Evolutionary conservation across 2,329 filamentous ascomycete species (phyloP), one percentile per base, ranked within the genome.

Genomic region (Raffaelea arxii): DNA sequence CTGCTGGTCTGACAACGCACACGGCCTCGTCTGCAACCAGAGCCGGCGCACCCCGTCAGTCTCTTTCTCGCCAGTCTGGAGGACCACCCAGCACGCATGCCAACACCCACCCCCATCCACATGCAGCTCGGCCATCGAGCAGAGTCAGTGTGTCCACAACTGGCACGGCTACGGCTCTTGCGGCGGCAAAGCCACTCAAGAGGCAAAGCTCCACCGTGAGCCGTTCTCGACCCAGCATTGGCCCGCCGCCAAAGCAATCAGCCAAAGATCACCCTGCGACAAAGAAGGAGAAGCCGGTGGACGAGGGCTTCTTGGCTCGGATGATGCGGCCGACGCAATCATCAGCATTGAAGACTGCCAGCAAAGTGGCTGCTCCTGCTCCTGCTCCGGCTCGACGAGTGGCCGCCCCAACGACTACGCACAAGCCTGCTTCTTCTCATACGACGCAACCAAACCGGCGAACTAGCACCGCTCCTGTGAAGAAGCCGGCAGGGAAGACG

Each of bases 241-340:
- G 77, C 2, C 74, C 69, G 3, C 77, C 78, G 7, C 75, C 77
- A 3, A 82, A 78, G 62, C 80, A 75, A 53, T 59, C 69, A 10
- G 65, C 74, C 49, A 60, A 70, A 61, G 69, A 72, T 38, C 58
- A 69, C 55, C 56, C 74, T 43, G 51, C 70, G 6, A 61, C 67
- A 2, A 74, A 72, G 54, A 69, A 71, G 50, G 68, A 74, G 23
- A 70, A 69, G 41, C 74, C 75, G 18, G 70, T 84, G 2, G 82
- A 86, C 52, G 81, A 86, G 53, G 65, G 78, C 14, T 90, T 90
- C 63, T 66, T 90, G 23, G 84, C 83, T n/a, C 77, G 85, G 44
- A 88, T 90, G 84, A 89, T 83, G 78, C 72, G 84, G 36, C 85
- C 85, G 2, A 90, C 85, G 0, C 76, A 82, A 39, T 70, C 77